These are phyloP conservation scores for Coelastrella sp. DNA, from an alignment of 139 green algal genomes.

Conservation along the genomic window DNA sequence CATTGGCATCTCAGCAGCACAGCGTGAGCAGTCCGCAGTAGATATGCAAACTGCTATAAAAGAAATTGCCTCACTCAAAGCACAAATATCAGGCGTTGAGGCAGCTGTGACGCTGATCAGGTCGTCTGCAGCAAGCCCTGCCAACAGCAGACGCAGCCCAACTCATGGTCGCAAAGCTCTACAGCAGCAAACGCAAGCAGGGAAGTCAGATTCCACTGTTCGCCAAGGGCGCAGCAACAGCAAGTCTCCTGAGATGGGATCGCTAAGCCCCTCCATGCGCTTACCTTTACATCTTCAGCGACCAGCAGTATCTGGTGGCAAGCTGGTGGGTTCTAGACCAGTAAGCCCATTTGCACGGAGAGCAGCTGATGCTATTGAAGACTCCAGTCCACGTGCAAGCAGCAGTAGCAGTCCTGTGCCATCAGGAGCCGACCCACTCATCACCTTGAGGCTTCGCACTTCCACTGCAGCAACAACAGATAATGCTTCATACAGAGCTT, in stretches of 20 bases:
- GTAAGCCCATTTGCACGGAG: too few relatives aligned
- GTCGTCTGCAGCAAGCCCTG: background rate
- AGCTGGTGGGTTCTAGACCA: background rate
- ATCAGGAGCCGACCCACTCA: too few relatives aligned
- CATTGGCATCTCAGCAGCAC: background rate
- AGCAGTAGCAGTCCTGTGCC: too few relatives aligned
- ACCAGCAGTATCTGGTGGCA: background rate
- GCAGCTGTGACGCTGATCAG: conserved; percentile 17
- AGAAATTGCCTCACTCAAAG: background rate
- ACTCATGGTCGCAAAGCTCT: conserved; percentile 12
- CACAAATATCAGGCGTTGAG: conserved; percentile 3
- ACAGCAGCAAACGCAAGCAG: conserved; percentile 15
- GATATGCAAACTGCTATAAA: background rate
- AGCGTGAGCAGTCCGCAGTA: background rate
- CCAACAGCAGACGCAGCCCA: conserved; percentile 6
- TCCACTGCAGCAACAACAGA: background rate
- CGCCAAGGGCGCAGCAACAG: background rate
- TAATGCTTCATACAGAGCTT: background rate
- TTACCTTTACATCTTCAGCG: background rate
- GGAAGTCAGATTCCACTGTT: background rate
- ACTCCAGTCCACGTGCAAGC: too few relatives aligned
- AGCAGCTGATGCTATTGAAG: too few relatives aligned
- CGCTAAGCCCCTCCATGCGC: background rate
- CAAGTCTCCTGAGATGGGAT: background rate
- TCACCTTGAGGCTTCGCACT: background rate